Conservation (phyloP, 2,329 filamentous ascomycete species). For the Cladorrhinum sp. region DNA sequence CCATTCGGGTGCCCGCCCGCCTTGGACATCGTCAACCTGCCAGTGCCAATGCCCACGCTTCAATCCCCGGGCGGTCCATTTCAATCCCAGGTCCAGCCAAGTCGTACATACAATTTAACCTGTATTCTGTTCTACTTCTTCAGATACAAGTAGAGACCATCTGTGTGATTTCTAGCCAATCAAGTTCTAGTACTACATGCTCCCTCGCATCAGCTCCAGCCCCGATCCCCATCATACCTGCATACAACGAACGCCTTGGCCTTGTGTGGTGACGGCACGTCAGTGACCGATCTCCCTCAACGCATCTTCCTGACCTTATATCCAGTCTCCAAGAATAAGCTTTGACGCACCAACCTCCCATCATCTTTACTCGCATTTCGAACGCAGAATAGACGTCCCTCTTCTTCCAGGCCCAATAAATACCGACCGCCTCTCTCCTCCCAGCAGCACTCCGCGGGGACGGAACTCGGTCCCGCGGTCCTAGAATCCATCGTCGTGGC, state of each 20-base stretch:
- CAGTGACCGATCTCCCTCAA: slow-evolving; percentile 3
- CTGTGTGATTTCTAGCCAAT: not conserved
- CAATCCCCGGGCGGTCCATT: no score
- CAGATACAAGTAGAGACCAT: no score
- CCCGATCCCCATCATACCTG: not conserved
- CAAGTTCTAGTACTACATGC: not conserved
- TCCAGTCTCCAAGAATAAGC: slow-evolving; percentile 10
- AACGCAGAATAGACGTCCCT: not conserved
- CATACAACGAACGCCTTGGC: not conserved
- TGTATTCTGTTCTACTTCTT: not conserved
- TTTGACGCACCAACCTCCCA: slow-evolving; percentile 6
- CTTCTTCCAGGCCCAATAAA: not conserved
- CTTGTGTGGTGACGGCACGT: slow-evolving; percentile 17
- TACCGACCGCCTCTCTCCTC: slow-evolving; percentile 1
- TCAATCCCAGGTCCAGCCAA: not conserved
- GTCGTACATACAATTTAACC: not conserved
- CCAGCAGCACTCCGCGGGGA: slow-evolving; percentile 23
- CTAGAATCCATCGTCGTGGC: slow-evolving; percentile 63
- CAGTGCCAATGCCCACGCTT: no score
- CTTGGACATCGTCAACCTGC: not conserved
- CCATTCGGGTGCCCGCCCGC: not conserved
- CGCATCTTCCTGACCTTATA: slow-evolving; percentile 1
- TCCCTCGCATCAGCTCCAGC: not conserved
- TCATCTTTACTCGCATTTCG: not conserved
- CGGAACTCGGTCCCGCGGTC: slow-evolving; percentile 37